phyloP scores from a whole-genome alignment of 108 stramenopile genomes.

The Chaetoceros muelleri region DNA sequence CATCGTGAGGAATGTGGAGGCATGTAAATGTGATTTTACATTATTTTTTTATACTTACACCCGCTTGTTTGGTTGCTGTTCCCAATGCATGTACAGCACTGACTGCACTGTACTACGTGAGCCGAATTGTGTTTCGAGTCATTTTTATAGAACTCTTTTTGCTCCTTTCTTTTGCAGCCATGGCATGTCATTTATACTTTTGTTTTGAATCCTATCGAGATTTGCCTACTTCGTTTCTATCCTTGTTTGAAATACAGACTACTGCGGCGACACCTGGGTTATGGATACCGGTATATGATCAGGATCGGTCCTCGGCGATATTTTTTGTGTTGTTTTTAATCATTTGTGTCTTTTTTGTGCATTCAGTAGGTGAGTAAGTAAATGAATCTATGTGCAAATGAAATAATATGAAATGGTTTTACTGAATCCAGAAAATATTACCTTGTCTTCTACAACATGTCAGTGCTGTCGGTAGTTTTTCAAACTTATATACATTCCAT shows the following conservation, averaged over 20 bases:
- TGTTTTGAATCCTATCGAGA: constrained; percentile 1
- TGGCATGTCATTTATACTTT: constrained; percentile 14
- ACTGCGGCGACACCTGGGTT: constrained; percentile 43
- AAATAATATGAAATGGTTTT: neutral
- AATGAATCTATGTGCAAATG: neutral
- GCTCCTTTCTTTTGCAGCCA: constrained; percentile 37
- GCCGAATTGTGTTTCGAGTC: constrained; percentile 28
- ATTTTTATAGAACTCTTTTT: constrained; percentile 40
- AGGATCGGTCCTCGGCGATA: constrained; percentile 17
- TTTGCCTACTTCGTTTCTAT: constrained; percentile 5
- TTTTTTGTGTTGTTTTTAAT: constrained; percentile 45
- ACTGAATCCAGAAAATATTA: neutral
- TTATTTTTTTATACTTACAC: constrained; percentile 34
- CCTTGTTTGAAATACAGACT: constrained; percentile 24
- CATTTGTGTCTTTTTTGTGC: constrained; percentile 30
- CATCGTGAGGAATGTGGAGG: too few species aligned
- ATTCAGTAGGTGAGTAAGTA: constrained; percentile 19
- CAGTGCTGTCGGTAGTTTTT: constrained; percentile 46
- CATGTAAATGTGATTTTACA: too few species aligned
- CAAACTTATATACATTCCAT: constrained; percentile 45
- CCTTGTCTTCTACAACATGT: neutral
- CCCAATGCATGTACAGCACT: too few species aligned
- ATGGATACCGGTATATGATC: constrained; percentile 54
- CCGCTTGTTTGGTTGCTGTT: constrained; percentile 23
- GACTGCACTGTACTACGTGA: constrained; percentile 29